phyloP scores from a whole-genome alignment of 192 early-diverging fungal species.

The Lunasporangiospora selenospora region DNA sequence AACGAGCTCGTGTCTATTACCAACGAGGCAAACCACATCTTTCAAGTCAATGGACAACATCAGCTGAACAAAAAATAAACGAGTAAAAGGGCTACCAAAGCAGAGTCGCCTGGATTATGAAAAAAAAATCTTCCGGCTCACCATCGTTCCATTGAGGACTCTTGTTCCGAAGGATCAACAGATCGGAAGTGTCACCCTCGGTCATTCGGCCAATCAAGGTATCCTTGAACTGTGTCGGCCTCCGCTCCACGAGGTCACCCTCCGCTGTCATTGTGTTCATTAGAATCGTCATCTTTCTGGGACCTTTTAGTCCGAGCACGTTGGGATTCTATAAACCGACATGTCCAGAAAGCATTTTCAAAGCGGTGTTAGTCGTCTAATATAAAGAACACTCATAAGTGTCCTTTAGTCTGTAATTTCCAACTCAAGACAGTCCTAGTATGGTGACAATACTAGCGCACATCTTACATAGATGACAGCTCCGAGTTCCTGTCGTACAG shows the following conservation, averaged over 20 bases:
- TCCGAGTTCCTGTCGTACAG: slow-evolving; percentile 72
- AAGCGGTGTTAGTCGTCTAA: too few species aligned
- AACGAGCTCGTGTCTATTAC: slow-evolving; percentile 89
- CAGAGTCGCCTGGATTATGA: background rate
- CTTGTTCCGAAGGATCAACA: slow-evolving; percentile 89
- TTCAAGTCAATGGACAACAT: background rate
- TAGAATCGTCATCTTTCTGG: slow-evolving; percentile 89
- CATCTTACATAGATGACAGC: slow-evolving; percentile 76
- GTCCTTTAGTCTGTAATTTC: too few species aligned
- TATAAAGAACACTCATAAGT: too few species aligned
- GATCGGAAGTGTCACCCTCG: slow-evolving; percentile 59
- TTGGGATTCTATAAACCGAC: slow-evolving; percentile 71
- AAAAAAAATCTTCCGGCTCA: too few species aligned
- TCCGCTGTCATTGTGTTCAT: slow-evolving; percentile 71
- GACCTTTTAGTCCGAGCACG: slow-evolving; percentile 89
- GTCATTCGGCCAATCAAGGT: slow-evolving; percentile 66
- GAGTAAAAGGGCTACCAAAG: background rate
- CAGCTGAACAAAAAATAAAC: background rate
- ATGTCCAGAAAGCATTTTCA: background rate
- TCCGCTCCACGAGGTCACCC: slow-evolving; percentile 60
- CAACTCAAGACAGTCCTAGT: too few species aligned
- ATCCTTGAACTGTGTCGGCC: slow-evolving; percentile 65
- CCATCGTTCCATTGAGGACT: slow-evolving; percentile 93
- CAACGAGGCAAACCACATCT: background rate
- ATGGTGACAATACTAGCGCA: background rate